Percentiles rank a stretch among this genome's conserved stretches.
Evolutionary conservation across 305 asterid species (phyloP).

Genomic region (Fraxinus nigra): DNA sequence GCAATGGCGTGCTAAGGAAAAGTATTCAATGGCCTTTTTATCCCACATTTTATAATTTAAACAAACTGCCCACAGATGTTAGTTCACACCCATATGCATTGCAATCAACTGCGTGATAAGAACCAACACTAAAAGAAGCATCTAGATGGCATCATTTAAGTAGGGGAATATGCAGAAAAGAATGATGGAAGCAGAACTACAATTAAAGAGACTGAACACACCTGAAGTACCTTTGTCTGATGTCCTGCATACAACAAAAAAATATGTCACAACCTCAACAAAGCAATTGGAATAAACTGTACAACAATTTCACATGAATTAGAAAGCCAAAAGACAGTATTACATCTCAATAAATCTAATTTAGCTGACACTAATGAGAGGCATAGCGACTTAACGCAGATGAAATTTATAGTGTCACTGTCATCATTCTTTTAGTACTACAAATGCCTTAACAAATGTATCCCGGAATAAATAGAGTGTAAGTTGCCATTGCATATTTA

Average conservation of each 20-base stretch:
- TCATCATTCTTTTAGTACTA: background rate
- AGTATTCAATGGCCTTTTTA: background rate
- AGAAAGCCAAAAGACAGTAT: slow-evolving; percentile 1
- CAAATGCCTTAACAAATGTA: background rate
- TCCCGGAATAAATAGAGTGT: background rate
- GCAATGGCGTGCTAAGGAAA: background rate
- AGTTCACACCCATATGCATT: background rate
- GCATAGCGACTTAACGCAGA: background rate
- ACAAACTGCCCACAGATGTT: background rate
- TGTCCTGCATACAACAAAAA: slow-evolving; percentile 51
- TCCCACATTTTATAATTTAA: background rate
- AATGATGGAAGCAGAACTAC: background rate
- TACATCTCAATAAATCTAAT: background rate
- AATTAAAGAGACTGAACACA: slow-evolving; percentile 30
- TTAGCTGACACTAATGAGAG: slow-evolving; percentile 1
- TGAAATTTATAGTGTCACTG: background rate
- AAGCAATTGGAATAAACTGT: background rate
- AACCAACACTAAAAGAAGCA: background rate
- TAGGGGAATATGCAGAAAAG: background rate
- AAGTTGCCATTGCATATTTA: background rate
- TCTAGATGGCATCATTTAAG: background rate
- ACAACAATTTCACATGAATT: slow-evolving; percentile 12
- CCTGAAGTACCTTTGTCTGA: slow-evolving; percentile 72
- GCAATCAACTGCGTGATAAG: background rate
- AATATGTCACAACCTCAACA: slow-evolving; percentile 19